These are phyloP conservation scores for Yamadazyma oceani DNA, from an alignment of 1,139 yeast species.

Conservation along the genomic window DNA sequence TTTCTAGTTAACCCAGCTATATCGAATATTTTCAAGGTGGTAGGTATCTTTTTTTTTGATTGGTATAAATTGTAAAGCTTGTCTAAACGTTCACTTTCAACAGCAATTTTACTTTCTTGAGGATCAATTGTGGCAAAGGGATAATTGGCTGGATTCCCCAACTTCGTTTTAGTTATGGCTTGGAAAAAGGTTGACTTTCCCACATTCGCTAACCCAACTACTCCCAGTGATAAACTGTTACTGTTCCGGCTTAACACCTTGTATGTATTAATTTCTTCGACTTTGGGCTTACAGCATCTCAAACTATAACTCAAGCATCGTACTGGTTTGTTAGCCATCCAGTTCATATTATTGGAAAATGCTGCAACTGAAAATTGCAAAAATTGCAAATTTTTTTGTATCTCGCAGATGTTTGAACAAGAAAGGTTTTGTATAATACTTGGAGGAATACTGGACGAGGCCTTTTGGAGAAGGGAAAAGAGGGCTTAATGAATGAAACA, in stretches of 20 bases:
- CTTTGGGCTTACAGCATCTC: slow-evolving; percentile 4
- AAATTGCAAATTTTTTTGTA: background rate
- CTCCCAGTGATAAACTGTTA: slow-evolving; percentile 53
- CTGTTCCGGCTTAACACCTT: slow-evolving; percentile 50
- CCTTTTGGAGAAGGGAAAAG: too few species aligned
- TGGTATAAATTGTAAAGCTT: slow-evolving; percentile 44
- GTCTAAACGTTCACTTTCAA: slow-evolving; percentile 53
- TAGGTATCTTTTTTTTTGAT: slow-evolving; percentile 53
- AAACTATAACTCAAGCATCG: slow-evolving; percentile 4
- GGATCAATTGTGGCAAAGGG: slow-evolving; percentile 82
- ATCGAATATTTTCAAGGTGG: slow-evolving; percentile 62
- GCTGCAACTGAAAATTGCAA: slow-evolving; percentile 1
- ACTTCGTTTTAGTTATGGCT: slow-evolving; percentile 65
- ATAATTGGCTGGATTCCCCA: slow-evolving; percentile 78
- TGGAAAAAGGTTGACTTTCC: slow-evolving; percentile 71
- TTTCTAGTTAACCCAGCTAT: slow-evolving; percentile 77
- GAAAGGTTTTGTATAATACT: background rate
- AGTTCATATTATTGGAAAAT: background rate
- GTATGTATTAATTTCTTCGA: slow-evolving; percentile 11
- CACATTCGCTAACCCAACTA: slow-evolving; percentile 76
- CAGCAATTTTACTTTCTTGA: slow-evolving; percentile 61
- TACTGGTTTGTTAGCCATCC: background rate
- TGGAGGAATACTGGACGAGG: background rate
- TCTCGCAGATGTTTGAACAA: background rate
- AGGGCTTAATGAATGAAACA: too few species aligned